Evolutionary conservation across 2,329 filamentous ascomycete genomes (phyloP), one percentile per base, ranked within the genome.

Genomic region (Fusarium zealandicum): DNA sequence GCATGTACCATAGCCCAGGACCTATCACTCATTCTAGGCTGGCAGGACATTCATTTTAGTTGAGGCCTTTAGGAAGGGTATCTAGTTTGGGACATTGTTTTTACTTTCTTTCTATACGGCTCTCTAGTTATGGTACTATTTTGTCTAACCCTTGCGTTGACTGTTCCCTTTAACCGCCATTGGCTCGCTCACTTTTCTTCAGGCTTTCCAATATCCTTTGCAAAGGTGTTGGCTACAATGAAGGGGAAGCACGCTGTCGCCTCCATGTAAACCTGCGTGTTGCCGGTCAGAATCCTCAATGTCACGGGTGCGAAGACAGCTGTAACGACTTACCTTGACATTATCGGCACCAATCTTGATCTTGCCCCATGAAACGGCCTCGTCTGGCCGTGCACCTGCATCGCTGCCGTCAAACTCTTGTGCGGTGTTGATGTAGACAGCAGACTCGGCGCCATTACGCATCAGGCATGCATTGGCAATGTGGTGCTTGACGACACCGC

Each of bases 371-470:
- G 93, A 97, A 13, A 99, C 90, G 5, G 95, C 95, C 77, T 99
- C 95, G 69, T 99, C 95, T 5, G 95, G 95, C 49, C 95, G 82
- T 4, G 95, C 95, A 1, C 95, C 95, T 0, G 95, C 93, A 76
- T 99, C 95, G 67, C 92, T 97, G 3, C 95, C 95, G 72, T 99
- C 95, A 71, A 97, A 99, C 72, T 99, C 95, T 73, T 97, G 92
- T 0, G 87, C 95, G 1, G 95, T 99, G 75, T 99, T 99, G 74
- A 99, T 92, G 72, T 96, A 99, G 2, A 99, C 95, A 2, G 95
- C 95, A 59, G 90, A 93, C 74, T 99, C 95, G 13, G 95, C 95
- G 2, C 95, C 95, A 69, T 99, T 99, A 42, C 95, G 86, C 95
- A 99, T 98, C 67, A 99, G 75, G 67, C 92, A 96, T 3, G 95